phyloP scores from a whole-genome alignment of 1,284 basidiomycete genomes.

The Bothia castanella region DNA sequence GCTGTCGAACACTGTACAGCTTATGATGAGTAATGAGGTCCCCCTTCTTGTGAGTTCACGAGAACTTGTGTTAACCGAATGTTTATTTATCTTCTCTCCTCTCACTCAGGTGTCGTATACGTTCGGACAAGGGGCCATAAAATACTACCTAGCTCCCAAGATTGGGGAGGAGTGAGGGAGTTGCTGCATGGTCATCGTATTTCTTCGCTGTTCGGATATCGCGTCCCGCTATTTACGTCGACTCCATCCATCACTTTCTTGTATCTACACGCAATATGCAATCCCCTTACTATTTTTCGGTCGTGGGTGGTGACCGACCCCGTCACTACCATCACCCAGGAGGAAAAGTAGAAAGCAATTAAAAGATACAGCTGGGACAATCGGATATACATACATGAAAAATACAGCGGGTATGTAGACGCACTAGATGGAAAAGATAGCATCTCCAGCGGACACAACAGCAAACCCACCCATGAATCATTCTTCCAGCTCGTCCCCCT shows the following conservation, averaged over 20 bases:
- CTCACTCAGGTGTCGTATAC: slow-evolving; percentile 71
- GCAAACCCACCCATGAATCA: slow-evolving; percentile 5
- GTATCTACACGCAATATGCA: slow-evolving; percentile 17
- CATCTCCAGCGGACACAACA: slow-evolving; percentile 15
- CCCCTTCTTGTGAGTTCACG: slow-evolving; percentile 66
- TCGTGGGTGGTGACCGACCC: too few relatives aligned
- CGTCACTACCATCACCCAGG: too few relatives aligned
- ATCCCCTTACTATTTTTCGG: too few relatives aligned
- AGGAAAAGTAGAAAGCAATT: slow-evolving; percentile 9
- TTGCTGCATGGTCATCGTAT: slow-evolving; percentile 5
- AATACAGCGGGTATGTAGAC: background rate
- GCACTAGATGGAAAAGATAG: slow-evolving; percentile 14
- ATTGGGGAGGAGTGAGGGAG: slow-evolving; percentile 69
- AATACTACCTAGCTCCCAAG: slow-evolving; percentile 87
- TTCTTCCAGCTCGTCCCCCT: slow-evolving; percentile 14
- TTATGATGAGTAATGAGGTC: slow-evolving; percentile 90
- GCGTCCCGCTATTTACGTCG: slow-evolving; percentile 15
- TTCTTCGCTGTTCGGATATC: slow-evolving; percentile 7
- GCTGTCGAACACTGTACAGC: slow-evolving; percentile 68
- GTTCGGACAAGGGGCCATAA: slow-evolving; percentile 78
- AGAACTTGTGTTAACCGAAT: slow-evolving; percentile 5
- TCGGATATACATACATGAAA: slow-evolving; percentile 12
- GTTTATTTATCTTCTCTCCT: background rate
- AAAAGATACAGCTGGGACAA: slow-evolving; percentile 18
- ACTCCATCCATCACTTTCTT: slow-evolving; percentile 9